Evolutionary conservation across 352 stramenopile species (phyloP).

Genomic region (Stephanocyclus meneghinianus): DNA sequence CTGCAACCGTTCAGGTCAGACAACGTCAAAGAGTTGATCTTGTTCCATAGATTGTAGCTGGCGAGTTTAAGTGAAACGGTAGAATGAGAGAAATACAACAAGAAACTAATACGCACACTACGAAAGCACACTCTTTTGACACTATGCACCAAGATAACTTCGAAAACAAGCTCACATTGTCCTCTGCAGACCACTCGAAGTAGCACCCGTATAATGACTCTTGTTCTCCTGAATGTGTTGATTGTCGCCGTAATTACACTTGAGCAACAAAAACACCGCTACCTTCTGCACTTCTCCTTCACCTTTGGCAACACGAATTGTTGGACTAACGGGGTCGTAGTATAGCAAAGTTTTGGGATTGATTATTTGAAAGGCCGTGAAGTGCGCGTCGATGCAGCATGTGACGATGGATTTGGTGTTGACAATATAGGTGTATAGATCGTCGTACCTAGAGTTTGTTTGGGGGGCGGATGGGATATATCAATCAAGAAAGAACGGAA

Average conservation of each 20-base stretch:
- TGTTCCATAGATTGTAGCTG: constrained; percentile 57
- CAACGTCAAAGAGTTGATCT: constrained; percentile 52
- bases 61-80: background rate
- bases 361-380: constrained; percentile 65
- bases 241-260: constrained; percentile 69
- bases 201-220: constrained; percentile 55
- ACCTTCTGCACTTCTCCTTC: constrained; percentile 34
- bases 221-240: constrained; percentile 64
- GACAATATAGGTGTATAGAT: constrained; percentile 58
- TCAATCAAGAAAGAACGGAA: background rate
- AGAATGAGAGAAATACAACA: background rate
- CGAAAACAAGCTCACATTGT: constrained; percentile 36
- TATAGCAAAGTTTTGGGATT: constrained; percentile 42
- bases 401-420: constrained; percentile 53
- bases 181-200: constrained; percentile 41
- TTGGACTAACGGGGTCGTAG: constrained; percentile 53
- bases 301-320: constrained; percentile 28
- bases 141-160: background rate
- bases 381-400: constrained; percentile 72
- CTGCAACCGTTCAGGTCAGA: constrained; percentile 12
- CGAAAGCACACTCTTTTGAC: background rate
- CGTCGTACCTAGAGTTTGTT: constrained; percentile 52
- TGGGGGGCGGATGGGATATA: background rate
- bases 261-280: constrained; percentile 62
- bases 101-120: background rate